A percentile compares a stretch with the other conserved stretches of the same genome.
phyloP scores from a whole-genome alignment of 768 basidiomycete genomes.

The Vararia minispora region DNA sequence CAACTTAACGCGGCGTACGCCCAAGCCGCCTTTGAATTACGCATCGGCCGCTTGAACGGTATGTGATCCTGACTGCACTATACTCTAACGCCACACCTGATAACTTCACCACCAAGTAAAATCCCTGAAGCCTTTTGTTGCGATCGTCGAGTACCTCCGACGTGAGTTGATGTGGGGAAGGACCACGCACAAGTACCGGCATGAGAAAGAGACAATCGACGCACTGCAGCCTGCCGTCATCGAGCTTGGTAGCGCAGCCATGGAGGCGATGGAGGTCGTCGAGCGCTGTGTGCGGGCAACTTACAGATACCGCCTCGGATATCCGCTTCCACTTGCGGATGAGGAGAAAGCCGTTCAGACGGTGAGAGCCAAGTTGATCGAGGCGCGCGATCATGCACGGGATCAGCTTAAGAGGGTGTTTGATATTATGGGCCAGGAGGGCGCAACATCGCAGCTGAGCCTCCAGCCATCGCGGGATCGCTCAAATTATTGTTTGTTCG shows the following conservation, averaged over 20 bases:
- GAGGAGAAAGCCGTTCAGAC: slow-evolving; percentile 2
- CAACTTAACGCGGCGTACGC: slow-evolving; percentile 30
- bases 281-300: slow-evolving; percentile 23
- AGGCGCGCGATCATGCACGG: slow-evolving; percentile 7
- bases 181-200: slow-evolving; percentile 13
- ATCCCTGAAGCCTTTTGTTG: slow-evolving; percentile 30
- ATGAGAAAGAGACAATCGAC: slow-evolving; percentile 1
- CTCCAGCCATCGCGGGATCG: slow-evolving; percentile 20
- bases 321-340: slow-evolving; percentile 6
- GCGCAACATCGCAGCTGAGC: slow-evolving; percentile 10
- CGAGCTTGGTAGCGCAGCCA: slow-evolving; percentile 25
- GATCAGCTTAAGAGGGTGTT: slow-evolving; percentile 24
- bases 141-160: slow-evolving; percentile 33
- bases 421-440: slow-evolving; percentile 21
- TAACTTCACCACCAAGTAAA: slow-evolving; percentile 20
- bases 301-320: slow-evolving; percentile 15
- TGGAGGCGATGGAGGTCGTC: slow-evolving; percentile 24
- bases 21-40: slow-evolving; percentile 35
- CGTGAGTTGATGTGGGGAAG: slow-evolving; percentile 35
- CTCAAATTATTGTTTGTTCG: slow-evolving; percentile 27
- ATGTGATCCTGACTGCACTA: slow-evolving; percentile 4
- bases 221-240: slow-evolving; percentile 20
- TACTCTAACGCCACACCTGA: slow-evolving; percentile 2
- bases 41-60: slow-evolving; percentile 34
- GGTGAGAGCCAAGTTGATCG: slow-evolving; percentile 2